These are phyloP conservation scores for Colletotrichum abscissum DNA, from an alignment of 2,329 filamentous ascomycete genomes.

Conservation along the genomic window DNA sequence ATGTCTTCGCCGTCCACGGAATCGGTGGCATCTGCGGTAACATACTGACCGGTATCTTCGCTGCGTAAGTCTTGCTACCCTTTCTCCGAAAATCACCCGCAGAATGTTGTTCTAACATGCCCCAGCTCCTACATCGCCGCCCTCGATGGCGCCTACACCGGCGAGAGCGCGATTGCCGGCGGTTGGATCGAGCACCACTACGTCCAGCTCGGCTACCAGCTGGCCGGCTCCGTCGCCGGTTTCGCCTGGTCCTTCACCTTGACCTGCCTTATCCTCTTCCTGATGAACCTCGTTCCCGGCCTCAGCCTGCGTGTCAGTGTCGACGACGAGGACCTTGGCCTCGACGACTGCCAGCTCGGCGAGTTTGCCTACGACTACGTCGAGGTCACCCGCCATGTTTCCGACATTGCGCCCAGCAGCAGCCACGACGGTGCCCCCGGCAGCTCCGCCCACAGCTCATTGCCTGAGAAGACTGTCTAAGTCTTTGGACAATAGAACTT, in stretches of 20 bases:
- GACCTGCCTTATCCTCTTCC: conserved; percentile 76
- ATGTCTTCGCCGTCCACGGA: conserved; percentile 91
- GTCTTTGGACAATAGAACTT: neutral
- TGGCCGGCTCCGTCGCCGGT: conserved; percentile 74
- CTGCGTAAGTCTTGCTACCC: conserved; percentile 61
- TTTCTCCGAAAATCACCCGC: conserved; percentile 11
- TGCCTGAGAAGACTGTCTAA: conserved; percentile 35
- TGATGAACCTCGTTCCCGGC: conserved; percentile 78
- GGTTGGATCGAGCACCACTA: conserved; percentile 80
- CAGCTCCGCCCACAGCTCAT: conserved; percentile 35
- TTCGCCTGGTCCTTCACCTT: conserved; percentile 75
- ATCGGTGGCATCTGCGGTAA: conserved; percentile 86
- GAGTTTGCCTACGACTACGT: conserved; percentile 90
- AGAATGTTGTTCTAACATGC: neutral
- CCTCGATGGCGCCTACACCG: conserved; percentile 72
- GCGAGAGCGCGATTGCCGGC: conserved; percentile 56
- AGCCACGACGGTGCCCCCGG: conserved; percentile 13
- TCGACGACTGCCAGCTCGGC: conserved; percentile 81
- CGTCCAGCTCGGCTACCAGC: conserved; percentile 77
- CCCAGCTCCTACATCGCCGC: conserved; percentile 74
- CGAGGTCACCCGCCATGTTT: conserved; percentile 74
- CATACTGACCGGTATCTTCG: conserved; percentile 81
- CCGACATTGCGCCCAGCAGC: conserved; percentile 43
- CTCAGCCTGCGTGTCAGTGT: conserved; percentile 74
- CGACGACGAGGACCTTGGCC: conserved; percentile 76